Percentiles rank a stretch among this genome's conserved stretches.
These are phyloP conservation scores for Gossypium davidsonii DNA, from an alignment of 441 rosid genomes.

Conservation along the genomic window DNA sequence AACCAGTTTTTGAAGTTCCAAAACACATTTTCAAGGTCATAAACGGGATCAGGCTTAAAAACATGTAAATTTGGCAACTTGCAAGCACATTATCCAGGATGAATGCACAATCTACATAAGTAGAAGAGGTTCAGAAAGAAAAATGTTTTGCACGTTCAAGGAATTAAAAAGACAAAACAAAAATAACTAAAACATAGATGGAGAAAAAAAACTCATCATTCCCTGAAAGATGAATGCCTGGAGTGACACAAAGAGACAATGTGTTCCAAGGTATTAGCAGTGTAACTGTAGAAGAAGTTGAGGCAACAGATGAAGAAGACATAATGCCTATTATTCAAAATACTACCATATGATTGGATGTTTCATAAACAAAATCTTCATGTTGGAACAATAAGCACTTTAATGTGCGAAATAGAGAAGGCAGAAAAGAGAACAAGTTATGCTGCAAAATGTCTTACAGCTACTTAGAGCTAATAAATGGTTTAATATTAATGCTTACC, in stretches of 20 bases:
- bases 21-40: background rate
- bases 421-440: background rate
- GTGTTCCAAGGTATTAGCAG: background rate
- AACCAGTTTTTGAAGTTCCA: background rate
- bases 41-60: background rate
- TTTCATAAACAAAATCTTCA: background rate
- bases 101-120: background rate
- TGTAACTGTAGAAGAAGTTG: background rate
- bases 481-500: slow-evolving; percentile 24
- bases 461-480: background rate
- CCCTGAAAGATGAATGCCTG: background rate
- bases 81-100: background rate
- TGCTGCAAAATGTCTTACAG: background rate
- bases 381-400: background rate
- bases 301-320: slow-evolving; percentile 1
- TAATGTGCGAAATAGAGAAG: background rate
- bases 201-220: background rate
- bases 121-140: background rate
- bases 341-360: background rate
- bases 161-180: background rate
- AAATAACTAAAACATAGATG: background rate
- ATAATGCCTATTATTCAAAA: slow-evolving; percentile 2
- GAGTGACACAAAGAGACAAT: background rate
- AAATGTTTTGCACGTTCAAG: background rate
- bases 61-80: background rate